Evolutionary conservation across 2,329 filamentous ascomycete species (phyloP), one percentile per base, ranked within the genome.

Genomic region (Leptographium flavum): DNA sequence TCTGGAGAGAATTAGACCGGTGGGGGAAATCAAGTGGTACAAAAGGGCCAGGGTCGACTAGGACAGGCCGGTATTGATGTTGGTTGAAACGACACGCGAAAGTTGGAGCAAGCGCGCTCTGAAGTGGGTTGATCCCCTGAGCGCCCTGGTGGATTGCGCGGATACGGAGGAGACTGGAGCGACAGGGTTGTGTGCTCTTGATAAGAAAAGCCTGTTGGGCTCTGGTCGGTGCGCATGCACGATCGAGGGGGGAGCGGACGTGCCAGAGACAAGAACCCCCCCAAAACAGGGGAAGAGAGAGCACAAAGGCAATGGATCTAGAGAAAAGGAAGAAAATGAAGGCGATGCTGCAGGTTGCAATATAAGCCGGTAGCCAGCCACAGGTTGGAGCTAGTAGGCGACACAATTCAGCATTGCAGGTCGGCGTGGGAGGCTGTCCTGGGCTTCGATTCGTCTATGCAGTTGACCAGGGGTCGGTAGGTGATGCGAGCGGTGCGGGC

Each of bases 101-200:
- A 55, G 39, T 44, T 30, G 51, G 49, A 50, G 45, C 60, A 62
- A 60, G 60, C 61, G 60, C 61, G 60, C 58, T 42, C 60, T 57
- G 19, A 25, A 23, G 37, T 37, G 40, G 42, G 43, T 28, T 27
- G 39, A 40, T 23, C n/a, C 35, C 13, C 23, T 21, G 19, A 37
- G 27, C 23, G 36, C 22, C 30, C 38, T 31, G 38, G 32, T 36
- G 39, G 44, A 19, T 45, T 31, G 30, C 23, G 15, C 23, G 37
- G 37, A 27, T 28, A 28, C n/a, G 28, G n/a, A 39, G 21, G 17
- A 13, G n/a, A n/a, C n/a, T n/a, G n/a, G n/a, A 13, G 9, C 21
- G 21, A 11, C 36, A 42, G 40, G 30, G 40, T 23, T 42, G 21
- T 25, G 15, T 3, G 6, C 17, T 39, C 21, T 25, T n/a, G 23